Conservation (phyloP, 2,329 filamentous ascomycete species). For the Apiospora aurea region DNA sequence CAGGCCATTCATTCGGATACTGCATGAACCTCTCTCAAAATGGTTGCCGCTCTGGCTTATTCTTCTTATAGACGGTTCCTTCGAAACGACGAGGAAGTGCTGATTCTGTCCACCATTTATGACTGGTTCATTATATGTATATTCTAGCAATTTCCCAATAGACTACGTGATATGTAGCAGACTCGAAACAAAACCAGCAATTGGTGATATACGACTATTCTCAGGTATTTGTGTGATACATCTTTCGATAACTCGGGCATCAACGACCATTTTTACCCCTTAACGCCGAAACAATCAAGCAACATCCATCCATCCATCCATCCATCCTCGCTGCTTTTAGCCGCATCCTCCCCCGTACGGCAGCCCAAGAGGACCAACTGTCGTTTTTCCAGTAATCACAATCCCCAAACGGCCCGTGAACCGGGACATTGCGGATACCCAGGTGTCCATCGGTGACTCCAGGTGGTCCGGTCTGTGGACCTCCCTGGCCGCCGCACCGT, state of each 20-base stretch:
- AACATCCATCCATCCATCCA: background rate
- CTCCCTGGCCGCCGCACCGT: constrained; percentile 2
- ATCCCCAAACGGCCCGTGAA: background rate
- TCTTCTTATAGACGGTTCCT: background rate
- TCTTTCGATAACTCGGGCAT: background rate
- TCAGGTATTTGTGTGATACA: background rate
- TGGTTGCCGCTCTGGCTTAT: background rate
- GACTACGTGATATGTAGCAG: background rate
- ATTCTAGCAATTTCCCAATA: background rate
- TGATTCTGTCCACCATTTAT: background rate
- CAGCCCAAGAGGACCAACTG: background rate
- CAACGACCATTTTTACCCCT: background rate
- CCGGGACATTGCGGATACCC: constrained; percentile 7
- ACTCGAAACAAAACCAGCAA: background rate
- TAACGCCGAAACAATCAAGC: background rate
- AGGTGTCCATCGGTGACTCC: constrained; percentile 7
- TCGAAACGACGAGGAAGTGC: too few relatives aligned
- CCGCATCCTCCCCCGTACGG: background rate
- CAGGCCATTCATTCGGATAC: background rate
- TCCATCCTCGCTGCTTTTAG: constrained; percentile 1
- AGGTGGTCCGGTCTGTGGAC: constrained; percentile 20
- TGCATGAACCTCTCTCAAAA: background rate
- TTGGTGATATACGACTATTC: background rate
- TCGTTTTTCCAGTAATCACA: background rate
- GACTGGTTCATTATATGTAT: background rate